These are phyloP conservation scores for Cyclotella kingstonii DNA, from an alignment of 108 stramenopile genomes.

Conservation along the genomic window DNA sequence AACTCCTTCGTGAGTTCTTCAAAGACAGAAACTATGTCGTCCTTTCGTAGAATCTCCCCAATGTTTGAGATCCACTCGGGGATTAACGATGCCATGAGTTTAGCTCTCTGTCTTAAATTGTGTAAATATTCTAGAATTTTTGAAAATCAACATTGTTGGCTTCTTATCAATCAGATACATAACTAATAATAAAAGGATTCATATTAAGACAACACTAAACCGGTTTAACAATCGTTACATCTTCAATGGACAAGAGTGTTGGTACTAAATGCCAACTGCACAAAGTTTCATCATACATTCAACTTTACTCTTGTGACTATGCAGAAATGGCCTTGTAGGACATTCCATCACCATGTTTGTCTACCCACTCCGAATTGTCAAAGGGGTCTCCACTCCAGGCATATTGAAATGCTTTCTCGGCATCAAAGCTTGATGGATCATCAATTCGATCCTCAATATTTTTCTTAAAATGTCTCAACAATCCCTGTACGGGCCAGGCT, in stretches of 20 bases:
- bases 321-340: conserved; percentile 51
- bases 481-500: conserved; percentile 99
- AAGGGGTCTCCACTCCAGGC: conserved; percentile 94
- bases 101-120: no score
- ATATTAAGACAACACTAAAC: no score
- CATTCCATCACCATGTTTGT: conserved; percentile 85
- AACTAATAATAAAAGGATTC: no score
- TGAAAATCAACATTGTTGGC: no score
- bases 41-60: no score
- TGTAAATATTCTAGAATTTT: no score
- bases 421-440: conserved; percentile 83
- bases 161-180: no score
- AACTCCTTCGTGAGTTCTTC: no score
- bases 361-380: conserved; percentile 87
- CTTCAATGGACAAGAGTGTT: not conserved
- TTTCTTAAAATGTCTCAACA: conserved; percentile 95
- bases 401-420: conserved; percentile 93
- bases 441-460: conserved; percentile 97
- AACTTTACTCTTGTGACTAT: not conserved
- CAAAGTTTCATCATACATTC: not conserved
- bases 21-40: no score
- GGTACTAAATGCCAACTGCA: not conserved
- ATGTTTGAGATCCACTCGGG: no score
- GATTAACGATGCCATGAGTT: no score
- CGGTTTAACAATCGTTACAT: no score